phyloP scores from a whole-genome alignment of 176 grass and related monocot genomes.

The Lolium perenne region DNA sequence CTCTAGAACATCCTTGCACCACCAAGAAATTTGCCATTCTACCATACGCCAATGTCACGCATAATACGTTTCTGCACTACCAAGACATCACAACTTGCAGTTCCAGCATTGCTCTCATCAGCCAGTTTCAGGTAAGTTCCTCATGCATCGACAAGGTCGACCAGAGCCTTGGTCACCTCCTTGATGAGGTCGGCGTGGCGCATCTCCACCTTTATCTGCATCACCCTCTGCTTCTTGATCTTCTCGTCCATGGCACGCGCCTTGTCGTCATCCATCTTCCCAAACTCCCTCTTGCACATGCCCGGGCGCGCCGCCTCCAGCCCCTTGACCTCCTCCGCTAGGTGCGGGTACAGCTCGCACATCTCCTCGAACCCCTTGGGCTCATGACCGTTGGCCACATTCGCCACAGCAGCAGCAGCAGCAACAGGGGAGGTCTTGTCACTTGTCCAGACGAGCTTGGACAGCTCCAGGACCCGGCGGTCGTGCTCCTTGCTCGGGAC shows the following conservation, averaged over 20 bases:
- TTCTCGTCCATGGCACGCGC: slow-evolving; percentile 47
- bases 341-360: slow-evolving; percentile 40
- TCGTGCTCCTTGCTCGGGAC: slow-evolving; percentile 45
- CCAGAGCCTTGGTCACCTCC: slow-evolving; percentile 48
- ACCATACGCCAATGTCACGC: background rate
- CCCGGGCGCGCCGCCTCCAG: slow-evolving; percentile 14
- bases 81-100: background rate
- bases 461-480: slow-evolving; percentile 36
- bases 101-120: background rate
- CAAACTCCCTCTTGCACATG: slow-evolving; percentile 52
- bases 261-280: slow-evolving; percentile 44
- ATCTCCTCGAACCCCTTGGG: slow-evolving; percentile 15
- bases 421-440: background rate
- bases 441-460: slow-evolving; percentile 39
- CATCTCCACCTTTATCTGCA: slow-evolving; percentile 25
- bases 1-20: background rate
- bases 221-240: slow-evolving; percentile 55
- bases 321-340: slow-evolving; percentile 43
- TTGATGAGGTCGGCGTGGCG: slow-evolving; percentile 21
- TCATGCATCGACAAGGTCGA: slow-evolving; percentile 29
- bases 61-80: background rate
- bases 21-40: background rate
- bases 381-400: background rate
- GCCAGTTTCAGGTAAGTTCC: background rate
- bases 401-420: background rate